These are phyloP conservation scores for Verbascum thapsus DNA, from an alignment of 257 asterid species.

Conservation along the genomic window DNA sequence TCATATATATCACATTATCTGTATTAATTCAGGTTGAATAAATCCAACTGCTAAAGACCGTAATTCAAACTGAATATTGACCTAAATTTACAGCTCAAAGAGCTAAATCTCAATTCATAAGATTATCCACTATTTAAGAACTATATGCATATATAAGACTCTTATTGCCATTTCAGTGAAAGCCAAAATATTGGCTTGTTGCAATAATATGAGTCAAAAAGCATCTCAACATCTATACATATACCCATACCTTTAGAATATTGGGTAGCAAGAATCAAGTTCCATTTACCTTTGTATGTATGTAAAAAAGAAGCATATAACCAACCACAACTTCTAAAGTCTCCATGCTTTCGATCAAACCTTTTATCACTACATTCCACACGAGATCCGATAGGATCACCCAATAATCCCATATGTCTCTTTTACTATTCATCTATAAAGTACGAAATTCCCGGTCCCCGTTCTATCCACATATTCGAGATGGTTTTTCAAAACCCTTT, in stretches of 20 bases:
- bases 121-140: too few species aligned
- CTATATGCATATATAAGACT: too few species aligned
- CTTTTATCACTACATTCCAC: neutral
- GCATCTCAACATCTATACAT: too few species aligned
- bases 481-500: too few species aligned
- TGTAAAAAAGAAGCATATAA: slow-evolving; percentile 12
- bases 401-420: neutral
- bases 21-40: too few species aligned
- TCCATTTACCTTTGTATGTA: slow-evolving; percentile 30
- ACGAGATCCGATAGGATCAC: neutral
- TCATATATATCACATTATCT: too few species aligned
- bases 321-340: slow-evolving; percentile 34
- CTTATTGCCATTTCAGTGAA: too few species aligned
- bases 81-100: too few species aligned
- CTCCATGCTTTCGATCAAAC: slow-evolving; percentile 24
- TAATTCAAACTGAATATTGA: too few species aligned
- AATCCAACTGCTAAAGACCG: too few species aligned
- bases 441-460: slow-evolving; percentile 3
- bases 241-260: slow-evolving; percentile 19
- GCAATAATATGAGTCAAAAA: slow-evolving; percentile 8
- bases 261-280: slow-evolving; percentile 34
- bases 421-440: neutral
- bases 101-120: too few species aligned
- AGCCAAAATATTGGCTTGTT: too few species aligned
- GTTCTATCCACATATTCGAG: neutral